Evolutionary conservation across 768 basidiomycete species (phyloP).

Genomic region (Cytidiella melzeri): DNA sequence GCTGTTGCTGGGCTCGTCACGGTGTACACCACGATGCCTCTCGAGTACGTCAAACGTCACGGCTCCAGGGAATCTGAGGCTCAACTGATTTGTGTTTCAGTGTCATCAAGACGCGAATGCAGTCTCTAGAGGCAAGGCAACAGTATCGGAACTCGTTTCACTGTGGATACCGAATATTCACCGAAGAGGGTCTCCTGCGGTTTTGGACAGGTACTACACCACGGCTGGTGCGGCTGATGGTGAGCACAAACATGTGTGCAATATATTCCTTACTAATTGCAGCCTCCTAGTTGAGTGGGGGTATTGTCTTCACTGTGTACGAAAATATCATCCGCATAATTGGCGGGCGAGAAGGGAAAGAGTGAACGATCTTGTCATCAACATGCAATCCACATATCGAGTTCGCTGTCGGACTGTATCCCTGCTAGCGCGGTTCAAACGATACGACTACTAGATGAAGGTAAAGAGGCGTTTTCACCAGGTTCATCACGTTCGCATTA

Average conservation of each 20-base stretch:
- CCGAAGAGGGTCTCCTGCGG: conserved; percentile 84
- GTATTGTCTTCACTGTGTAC: conserved; percentile 90
- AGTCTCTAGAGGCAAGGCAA: conserved; percentile 73
- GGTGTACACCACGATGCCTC: conserved; percentile 84
- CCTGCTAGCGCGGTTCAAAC: too few species aligned
- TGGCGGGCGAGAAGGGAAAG: conserved; percentile 23
- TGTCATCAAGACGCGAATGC: conserved; percentile 98
- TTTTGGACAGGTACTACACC: conserved; percentile 99
- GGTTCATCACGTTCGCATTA: too few species aligned
- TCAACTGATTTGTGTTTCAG: too few species aligned
- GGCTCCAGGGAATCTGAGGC: background rate
- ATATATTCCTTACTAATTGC: conserved; percentile 1
- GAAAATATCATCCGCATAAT: conserved; percentile 68
- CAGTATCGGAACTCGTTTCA: conserved; percentile 95
- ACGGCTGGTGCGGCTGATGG: conserved; percentile 75
- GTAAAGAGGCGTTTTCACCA: too few species aligned
- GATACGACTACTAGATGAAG: too few species aligned
- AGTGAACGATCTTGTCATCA: background rate
- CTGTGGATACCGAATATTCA: conserved; percentile 90
- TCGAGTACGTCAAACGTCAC: conserved; percentile 48
- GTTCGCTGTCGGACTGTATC: too few species aligned
- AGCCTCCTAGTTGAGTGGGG: conserved; percentile 68
- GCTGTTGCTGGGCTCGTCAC: conserved; percentile 92
- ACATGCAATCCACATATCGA: background rate
- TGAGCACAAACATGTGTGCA: conserved; percentile 34